A percentile compares a stretch with the other conserved stretches of the same genome.
These are phyloP conservation scores for Phoma sp. DNA, from an alignment of 2,329 filamentous ascomycete genomes.

Conservation along the genomic window DNA sequence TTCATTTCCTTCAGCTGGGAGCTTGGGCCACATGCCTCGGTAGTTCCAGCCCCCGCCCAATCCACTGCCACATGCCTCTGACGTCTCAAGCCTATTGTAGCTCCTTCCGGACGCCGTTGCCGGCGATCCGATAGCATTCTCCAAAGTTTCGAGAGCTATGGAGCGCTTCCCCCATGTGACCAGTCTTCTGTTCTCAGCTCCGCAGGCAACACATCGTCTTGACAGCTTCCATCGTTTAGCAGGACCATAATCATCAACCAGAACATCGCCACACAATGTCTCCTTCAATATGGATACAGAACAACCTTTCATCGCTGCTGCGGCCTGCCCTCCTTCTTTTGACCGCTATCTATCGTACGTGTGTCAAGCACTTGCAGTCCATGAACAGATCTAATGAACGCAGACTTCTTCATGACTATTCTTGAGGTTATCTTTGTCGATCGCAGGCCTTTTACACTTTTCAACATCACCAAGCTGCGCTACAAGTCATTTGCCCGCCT, in stretches of 20 bases:
- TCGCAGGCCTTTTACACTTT: conserved; percentile 33
- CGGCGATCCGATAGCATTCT: conserved; percentile 7
- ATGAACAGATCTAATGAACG: neutral
- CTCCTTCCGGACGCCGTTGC: conserved; percentile 4
- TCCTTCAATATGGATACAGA: conserved; percentile 22
- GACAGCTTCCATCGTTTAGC: neutral
- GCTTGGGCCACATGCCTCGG: conserved; percentile 15
- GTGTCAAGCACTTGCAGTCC: neutral
- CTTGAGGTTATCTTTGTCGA: conserved; percentile 41
- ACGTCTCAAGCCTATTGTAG: conserved; percentile 10
- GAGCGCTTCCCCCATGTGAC: neutral
- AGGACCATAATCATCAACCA: neutral
- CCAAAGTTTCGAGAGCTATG: neutral
- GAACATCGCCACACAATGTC: conserved; percentile 1
- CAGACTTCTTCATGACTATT: conserved; percentile 48
- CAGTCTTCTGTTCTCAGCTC: neutral
- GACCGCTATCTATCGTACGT: conserved; percentile 39
- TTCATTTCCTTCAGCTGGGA: neutral
- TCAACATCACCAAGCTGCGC: conserved; percentile 41
- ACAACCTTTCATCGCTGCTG: conserved; percentile 34
- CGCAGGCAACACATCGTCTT: neutral
- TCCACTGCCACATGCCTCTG: conserved; percentile 9
- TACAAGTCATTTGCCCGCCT: conserved; percentile 46
- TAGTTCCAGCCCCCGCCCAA: conserved; percentile 5
- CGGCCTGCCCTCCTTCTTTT: conserved; percentile 38